phyloP scores from a whole-genome alignment of 495 filamentous ascomycete genomes.

The Penicillium pancosmium region DNA sequence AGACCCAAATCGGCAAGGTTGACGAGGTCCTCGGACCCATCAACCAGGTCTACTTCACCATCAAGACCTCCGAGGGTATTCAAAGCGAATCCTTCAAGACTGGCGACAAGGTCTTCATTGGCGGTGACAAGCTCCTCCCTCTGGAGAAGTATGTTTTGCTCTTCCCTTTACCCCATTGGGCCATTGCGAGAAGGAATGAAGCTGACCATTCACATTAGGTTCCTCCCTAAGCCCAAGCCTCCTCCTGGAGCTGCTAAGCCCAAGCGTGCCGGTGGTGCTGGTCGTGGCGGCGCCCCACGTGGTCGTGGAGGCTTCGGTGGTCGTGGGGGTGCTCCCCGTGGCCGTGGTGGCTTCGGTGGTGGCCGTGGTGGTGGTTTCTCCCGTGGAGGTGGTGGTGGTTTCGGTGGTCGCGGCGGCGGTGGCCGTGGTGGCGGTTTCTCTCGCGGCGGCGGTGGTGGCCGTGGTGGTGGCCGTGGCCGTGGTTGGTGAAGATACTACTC shows the following conservation, averaged over 20 bases:
- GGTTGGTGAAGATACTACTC: conserved; percentile 39
- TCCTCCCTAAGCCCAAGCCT: conserved; percentile 92
- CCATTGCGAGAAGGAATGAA: background rate
- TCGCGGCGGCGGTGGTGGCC: conserved; percentile 30
- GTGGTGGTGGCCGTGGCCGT: conserved; percentile 37
- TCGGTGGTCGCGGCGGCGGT: conserved; percentile 33
- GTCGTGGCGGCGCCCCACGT: conserved; percentile 17
- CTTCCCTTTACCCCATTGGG: conserved; percentile 30
- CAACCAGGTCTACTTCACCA: conserved; percentile 96
- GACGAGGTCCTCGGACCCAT: conserved; percentile 81
- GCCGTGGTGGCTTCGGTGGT: conserved; percentile 37
- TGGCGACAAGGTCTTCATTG: conserved; percentile 97
- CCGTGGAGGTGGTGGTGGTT: conserved; percentile 35
- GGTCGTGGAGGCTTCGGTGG: conserved; percentile 37
- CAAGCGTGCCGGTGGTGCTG: conserved; percentile 59
- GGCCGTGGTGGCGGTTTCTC: conserved; percentile 20
- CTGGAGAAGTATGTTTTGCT: conserved; percentile 67
- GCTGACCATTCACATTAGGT: conserved; percentile 47
- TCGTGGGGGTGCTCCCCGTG: conserved; percentile 21
- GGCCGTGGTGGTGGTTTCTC: conserved; percentile 45
- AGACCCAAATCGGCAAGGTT: conserved; percentile 63
- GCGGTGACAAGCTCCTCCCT: conserved; percentile 89
- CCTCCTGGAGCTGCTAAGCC: conserved; percentile 65
- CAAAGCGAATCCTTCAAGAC: conserved; percentile 80
- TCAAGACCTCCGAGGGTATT: conserved; percentile 95